phyloP scores from a whole-genome alignment of 1,139 yeast genomes.

The Nakaseomyces uthaithaninus region DNA sequence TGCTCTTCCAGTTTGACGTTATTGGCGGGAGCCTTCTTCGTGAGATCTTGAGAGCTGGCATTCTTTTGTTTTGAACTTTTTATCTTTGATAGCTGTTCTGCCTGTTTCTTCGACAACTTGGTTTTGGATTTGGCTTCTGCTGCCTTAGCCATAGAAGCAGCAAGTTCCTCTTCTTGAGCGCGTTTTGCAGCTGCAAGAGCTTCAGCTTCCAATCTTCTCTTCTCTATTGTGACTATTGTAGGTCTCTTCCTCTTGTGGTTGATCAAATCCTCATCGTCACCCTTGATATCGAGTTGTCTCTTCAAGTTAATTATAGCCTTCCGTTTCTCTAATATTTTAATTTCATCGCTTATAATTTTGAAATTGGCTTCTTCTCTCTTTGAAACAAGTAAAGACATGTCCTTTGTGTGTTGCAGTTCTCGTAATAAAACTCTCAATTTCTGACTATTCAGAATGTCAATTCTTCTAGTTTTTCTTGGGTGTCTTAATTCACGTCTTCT shows the following conservation, averaged over 20 bases:
- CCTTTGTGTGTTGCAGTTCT: conserved; percentile 72
- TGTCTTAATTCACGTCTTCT: conserved; percentile 93
- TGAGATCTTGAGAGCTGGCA: conserved; percentile 4
- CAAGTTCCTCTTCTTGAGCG: conserved; percentile 9
- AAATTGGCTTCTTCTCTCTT: conserved; percentile 48
- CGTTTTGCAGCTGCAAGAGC: conserved; percentile 14
- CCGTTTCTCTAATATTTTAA: conserved; percentile 39
- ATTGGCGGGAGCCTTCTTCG: not conserved
- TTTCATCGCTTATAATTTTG: conserved; percentile 19
- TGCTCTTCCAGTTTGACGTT: conserved; percentile 11
- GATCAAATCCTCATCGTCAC: conserved; percentile 77
- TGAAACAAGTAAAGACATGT: conserved; percentile 60
- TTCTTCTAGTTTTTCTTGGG: conserved; percentile 91
- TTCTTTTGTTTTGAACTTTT: conserved; percentile 21
- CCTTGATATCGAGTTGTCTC: conserved; percentile 65
- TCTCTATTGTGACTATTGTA: conserved; percentile 28
- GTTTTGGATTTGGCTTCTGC: conserved; percentile 13
- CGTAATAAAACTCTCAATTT: conserved; percentile 64
- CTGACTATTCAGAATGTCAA: conserved; percentile 86
- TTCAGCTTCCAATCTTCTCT: conserved; percentile 19
- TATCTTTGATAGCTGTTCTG: conserved; percentile 19
- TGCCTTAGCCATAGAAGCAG: conserved; percentile 13
- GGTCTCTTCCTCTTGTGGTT: conserved; percentile 68
- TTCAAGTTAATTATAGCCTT: conserved; percentile 64
- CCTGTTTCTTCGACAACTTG: conserved; percentile 19